Evolutionary conservation across 1,284 basidiomycete genomes (phyloP).

Genomic region (Caloboletus firmus): DNA sequence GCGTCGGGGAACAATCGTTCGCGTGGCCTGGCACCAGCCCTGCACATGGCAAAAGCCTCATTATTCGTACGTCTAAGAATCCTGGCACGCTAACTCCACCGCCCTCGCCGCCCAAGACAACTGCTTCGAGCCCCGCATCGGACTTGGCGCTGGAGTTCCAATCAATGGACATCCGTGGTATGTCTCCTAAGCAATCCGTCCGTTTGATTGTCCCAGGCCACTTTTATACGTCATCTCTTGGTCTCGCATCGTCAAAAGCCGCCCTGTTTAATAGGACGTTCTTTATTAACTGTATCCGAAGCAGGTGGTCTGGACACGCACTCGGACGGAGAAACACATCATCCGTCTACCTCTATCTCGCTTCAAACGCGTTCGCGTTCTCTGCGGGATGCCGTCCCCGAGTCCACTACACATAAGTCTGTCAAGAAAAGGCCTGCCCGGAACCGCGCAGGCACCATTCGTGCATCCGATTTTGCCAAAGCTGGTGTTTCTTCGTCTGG

Average conservation of each 20-base stretch:
- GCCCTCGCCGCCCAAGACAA: neutral
- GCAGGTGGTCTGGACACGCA: constrained; percentile 13
- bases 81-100: neutral
- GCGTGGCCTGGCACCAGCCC: constrained; percentile 21
- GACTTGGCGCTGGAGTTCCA: constrained; percentile 22
- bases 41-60: neutral
- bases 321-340: constrained; percentile 9
- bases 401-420: constrained; percentile 11
- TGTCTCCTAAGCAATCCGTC: constrained; percentile 12
- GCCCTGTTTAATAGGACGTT: neutral
- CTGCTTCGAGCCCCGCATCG: constrained; percentile 15
- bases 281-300: constrained; percentile 14
- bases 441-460: constrained; percentile 33
- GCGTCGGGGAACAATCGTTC: constrained; percentile 1
- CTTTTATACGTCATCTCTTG: neutral
- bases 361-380: constrained; percentile 16
- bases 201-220: constrained; percentile 1
- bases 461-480: constrained; percentile 29
- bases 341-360: neutral
- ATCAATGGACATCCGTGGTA: constrained; percentile 32
- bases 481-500: neutral
- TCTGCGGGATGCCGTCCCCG: constrained; percentile 1
- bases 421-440: constrained; percentile 12
- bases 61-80: neutral
- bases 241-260: neutral